A percentile compares a stretch with the other conserved stretches of the same genome.
Conservation (phyloP, 441 rosid genomes). For the Metrosideros polymorpha region DNA sequence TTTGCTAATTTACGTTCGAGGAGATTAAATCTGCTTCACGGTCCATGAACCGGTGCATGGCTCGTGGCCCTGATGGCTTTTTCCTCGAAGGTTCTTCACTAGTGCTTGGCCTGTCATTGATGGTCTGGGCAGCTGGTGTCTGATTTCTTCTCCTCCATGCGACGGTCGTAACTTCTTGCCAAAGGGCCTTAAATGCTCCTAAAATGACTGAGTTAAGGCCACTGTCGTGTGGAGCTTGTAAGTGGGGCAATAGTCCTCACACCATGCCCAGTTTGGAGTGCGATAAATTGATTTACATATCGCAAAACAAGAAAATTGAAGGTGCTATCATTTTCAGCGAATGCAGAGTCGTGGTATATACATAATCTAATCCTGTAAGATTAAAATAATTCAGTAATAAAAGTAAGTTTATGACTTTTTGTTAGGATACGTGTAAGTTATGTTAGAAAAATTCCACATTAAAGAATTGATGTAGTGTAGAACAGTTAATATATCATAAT, state of each 20-base stretch:
- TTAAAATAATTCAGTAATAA: neutral
- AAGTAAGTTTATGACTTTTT: neutral
- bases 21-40: neutral
- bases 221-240: neutral
- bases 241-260: neutral
- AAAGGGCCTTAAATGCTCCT: neutral
- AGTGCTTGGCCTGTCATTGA: neutral
- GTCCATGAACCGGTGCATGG: neutral
- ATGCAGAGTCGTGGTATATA: neutral
- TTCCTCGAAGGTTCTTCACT: neutral
- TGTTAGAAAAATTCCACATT: too few species aligned
- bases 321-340: neutral
- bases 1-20: neutral
- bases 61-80: neutral
- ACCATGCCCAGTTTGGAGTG: neutral
- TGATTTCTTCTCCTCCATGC: too few species aligned
- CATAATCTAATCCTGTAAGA: neutral
- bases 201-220: neutral
- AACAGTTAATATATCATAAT: too few species aligned
- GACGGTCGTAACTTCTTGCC: too few species aligned
- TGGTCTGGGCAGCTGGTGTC: too few species aligned
- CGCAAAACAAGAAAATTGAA: fast-evolving
- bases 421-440: too few species aligned
- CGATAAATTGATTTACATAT: neutral
- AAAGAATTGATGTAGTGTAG: too few species aligned